Conservation (phyloP, 148 eudicot species). For the Amaranthus cruentus region DNA sequence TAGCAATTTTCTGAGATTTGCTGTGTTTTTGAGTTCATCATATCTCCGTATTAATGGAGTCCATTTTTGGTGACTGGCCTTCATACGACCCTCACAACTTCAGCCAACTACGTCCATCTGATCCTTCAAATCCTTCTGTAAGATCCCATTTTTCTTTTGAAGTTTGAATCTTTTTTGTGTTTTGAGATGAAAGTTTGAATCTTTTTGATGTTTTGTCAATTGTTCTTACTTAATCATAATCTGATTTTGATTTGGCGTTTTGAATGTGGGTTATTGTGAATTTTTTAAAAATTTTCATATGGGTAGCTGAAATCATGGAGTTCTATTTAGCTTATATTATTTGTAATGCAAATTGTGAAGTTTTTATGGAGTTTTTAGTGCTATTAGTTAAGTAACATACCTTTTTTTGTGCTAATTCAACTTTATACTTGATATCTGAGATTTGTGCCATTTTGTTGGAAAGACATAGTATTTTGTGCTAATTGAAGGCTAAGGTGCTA, state of each 20-base stretch:
- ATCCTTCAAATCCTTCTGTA: conserved; percentile 77
- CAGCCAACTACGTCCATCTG: conserved; percentile 81
- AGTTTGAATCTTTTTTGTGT: neutral
- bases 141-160: conserved; percentile 10
- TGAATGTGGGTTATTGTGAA: conserved; percentile 9
- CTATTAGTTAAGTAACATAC: neutral
- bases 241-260: neutral
- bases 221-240: too few species aligned
- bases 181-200: neutral
- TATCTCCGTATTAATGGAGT: conserved; percentile 36
- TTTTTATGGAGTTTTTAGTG: neutral
- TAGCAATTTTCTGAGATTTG: conserved; percentile 2
- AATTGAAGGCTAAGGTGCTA: too few species aligned
- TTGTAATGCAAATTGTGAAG: neutral
- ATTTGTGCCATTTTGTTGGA: too few species aligned
- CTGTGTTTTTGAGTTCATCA: conserved; percentile 13
- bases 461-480: too few species aligned
- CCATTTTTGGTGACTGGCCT: conserved; percentile 67
- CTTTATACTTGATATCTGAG: too few species aligned
- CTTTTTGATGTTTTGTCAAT: neutral
- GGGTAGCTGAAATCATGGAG: conserved; percentile 5
- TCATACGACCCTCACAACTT: conserved; percentile 79
- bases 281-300: conserved; percentile 10
- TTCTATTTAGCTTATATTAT: neutral
- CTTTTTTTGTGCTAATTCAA: too few species aligned